Evolutionary conservation across 352 stramenopile genomes (phyloP).

Genomic region (Globisporangium radiosum): DNA sequence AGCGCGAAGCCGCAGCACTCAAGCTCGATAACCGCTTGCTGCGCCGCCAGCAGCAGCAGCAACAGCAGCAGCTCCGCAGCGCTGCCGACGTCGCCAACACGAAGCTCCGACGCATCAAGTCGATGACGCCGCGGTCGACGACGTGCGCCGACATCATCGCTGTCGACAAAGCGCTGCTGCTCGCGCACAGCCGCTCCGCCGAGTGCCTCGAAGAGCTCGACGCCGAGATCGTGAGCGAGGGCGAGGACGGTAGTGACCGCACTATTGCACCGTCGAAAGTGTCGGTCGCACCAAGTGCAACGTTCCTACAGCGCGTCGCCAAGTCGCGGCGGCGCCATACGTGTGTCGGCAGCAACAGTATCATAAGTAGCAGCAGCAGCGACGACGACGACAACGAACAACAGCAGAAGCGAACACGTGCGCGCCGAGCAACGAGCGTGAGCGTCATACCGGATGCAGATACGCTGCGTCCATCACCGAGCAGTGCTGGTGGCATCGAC

Average conservation of each 20-base stretch:
- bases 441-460: background rate
- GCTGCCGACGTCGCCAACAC: background rate
- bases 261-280: background rate
- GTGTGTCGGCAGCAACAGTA: conserved; percentile 5
- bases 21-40: conserved; percentile 34
- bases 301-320: conserved; percentile 6
- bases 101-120: conserved; percentile 5
- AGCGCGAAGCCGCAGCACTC: conserved; percentile 19
- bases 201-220: background rate
- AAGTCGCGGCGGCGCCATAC: conserved; percentile 12
- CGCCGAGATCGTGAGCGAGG: background rate
- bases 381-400: conserved; percentile 2
- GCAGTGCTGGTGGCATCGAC: conserved; percentile 5
- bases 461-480: background rate
- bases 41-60: conserved; percentile 9
- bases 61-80: background rate
- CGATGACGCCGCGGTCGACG: conserved; percentile 2
- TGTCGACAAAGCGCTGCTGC: conserved; percentile 1
- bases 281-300: background rate
- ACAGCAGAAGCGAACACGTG: conserved; percentile 4
- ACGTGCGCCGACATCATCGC: conserved; percentile 11
- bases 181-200: background rate
- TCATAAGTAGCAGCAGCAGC: conserved; percentile 9
- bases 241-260: background rate
- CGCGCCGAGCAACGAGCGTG: background rate